Evolutionary conservation across 2,329 filamentous ascomycete genomes (phyloP).

Genomic region (Aspergillus tanneri): DNA sequence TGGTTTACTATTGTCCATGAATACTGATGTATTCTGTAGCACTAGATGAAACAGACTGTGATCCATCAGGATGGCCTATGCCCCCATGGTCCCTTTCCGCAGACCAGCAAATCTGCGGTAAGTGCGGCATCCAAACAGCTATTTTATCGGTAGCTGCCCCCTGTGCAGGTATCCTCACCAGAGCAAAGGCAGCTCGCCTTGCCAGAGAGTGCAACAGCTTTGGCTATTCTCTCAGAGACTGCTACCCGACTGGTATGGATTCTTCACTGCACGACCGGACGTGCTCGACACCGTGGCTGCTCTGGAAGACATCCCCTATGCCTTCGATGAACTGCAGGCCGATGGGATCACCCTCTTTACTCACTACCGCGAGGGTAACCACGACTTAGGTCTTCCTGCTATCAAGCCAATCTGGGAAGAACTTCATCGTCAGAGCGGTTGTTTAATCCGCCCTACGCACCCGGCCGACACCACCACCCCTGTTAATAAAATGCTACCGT

Average conservation of each 20-base stretch:
- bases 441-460: slow-evolving; percentile 51
- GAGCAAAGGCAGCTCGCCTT: not conserved
- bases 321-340: slow-evolving; percentile 21
- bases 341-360: slow-evolving; percentile 52
- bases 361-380: slow-evolving; percentile 40
- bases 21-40: no score
- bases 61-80: slow-evolving; percentile 7
- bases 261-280: slow-evolving; percentile 15
- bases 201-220: slow-evolving; percentile 4
- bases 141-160: slow-evolving; percentile 17
- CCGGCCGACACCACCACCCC: slow-evolving; percentile 34
- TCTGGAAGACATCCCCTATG: slow-evolving; percentile 14
- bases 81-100: slow-evolving; percentile 10
- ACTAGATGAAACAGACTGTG: not conserved
- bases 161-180: slow-evolving; percentile 11
- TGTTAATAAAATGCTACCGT: slow-evolving; percentile 36
- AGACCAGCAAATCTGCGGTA: not conserved
- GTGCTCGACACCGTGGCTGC: slow-evolving; percentile 8
- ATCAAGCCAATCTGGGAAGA: slow-evolving; percentile 47
- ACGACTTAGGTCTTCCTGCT: slow-evolving; percentile 47
- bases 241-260: slow-evolving; percentile 11
- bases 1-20: no score
- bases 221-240: slow-evolving; percentile 5
- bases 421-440: slow-evolving; percentile 36
- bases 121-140: slow-evolving; percentile 1